Evolutionary conservation across 306 rosid genomes (phyloP).

Genomic region (Crataegus laevigata): DNA sequence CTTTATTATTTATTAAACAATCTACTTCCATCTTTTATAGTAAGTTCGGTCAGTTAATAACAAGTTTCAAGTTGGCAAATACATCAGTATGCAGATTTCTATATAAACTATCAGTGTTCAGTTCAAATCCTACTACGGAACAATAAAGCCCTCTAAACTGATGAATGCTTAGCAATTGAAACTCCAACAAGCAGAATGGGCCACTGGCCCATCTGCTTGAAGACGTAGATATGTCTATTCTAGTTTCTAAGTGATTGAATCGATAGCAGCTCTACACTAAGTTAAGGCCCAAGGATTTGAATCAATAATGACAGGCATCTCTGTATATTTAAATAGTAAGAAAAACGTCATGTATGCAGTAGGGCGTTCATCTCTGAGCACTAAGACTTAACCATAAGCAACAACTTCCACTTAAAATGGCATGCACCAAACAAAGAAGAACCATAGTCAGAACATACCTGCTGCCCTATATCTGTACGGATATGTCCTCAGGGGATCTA

Average conservation of each 20-base stretch:
- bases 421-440: not conserved
- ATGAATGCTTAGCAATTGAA: not conserved
- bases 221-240: not conserved
- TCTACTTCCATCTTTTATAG: not conserved
- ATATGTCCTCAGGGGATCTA: slow-evolving; percentile 86
- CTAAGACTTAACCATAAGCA: slow-evolving; percentile 12
- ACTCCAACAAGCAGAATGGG: slow-evolving; percentile 3
- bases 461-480: slow-evolving; percentile 97
- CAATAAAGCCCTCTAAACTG: not conserved
- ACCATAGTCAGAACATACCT: slow-evolving; percentile 36
- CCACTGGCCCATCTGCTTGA: not conserved
- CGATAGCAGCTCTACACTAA: not conserved
- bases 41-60: not conserved
- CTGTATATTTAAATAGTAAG: not conserved
- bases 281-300: not conserved
- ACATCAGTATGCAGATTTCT: not conserved
- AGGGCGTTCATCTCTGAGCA: not conserved
- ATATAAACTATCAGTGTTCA: not conserved
- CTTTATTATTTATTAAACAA: not conserved
- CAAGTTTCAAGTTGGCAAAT: not conserved
- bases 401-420: slow-evolving; percentile 11
- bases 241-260: not conserved
- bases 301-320: not conserved
- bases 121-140: not conserved
- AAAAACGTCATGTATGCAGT: not conserved